A percentile compares a stretch with the other conserved stretches of the same genome.
Evolutionary conservation across 2,329 filamentous ascomycete species (phyloP).

Genomic region (Ascosphaera apis): DNA sequence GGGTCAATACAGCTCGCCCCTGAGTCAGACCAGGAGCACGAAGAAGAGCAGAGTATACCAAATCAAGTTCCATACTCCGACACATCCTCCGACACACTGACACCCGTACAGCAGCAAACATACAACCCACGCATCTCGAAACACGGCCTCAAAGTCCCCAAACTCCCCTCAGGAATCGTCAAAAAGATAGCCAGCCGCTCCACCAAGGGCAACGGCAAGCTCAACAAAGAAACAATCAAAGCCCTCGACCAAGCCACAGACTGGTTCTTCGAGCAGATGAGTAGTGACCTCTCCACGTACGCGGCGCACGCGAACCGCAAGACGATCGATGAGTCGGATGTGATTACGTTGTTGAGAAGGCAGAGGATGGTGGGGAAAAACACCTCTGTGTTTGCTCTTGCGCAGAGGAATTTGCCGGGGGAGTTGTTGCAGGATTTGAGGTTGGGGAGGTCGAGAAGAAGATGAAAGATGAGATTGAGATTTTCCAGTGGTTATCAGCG

Average conservation of each 20-base stretch:
- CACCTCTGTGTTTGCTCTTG: conserved; percentile 65
- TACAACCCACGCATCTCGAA: conserved; percentile 43
- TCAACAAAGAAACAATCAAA: conserved; percentile 49
- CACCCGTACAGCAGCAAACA: no score
- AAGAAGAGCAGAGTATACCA: conserved; percentile 10
- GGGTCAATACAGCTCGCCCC: conserved; percentile 13
- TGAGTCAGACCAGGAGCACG: conserved; percentile 4
- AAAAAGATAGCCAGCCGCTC: conserved; percentile 44
- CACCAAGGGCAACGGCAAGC: conserved; percentile 41
- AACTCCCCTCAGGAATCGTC: conserved; percentile 48
- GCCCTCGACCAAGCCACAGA: conserved; percentile 62
- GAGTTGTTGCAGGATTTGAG: conserved; percentile 62
- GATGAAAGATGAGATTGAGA: neutral
- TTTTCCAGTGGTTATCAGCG: no score
- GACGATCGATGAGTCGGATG: conserved; percentile 67
- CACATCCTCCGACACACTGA: no score
- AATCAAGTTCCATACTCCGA: conserved; percentile 14
- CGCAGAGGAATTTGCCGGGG: conserved; percentile 56
- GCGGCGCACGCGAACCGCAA: conserved; percentile 62
- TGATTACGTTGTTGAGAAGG: conserved; percentile 64
- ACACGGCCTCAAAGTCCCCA: conserved; percentile 53
- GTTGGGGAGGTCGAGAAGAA: conserved; percentile 17
- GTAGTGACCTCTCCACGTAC: conserved; percentile 58
- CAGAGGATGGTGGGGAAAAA: conserved; percentile 51
- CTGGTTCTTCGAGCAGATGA: conserved; percentile 78